phyloP scores from a whole-genome alignment of 768 basidiomycete genomes.

The Chalciporus pseudorubinellus region DNA sequence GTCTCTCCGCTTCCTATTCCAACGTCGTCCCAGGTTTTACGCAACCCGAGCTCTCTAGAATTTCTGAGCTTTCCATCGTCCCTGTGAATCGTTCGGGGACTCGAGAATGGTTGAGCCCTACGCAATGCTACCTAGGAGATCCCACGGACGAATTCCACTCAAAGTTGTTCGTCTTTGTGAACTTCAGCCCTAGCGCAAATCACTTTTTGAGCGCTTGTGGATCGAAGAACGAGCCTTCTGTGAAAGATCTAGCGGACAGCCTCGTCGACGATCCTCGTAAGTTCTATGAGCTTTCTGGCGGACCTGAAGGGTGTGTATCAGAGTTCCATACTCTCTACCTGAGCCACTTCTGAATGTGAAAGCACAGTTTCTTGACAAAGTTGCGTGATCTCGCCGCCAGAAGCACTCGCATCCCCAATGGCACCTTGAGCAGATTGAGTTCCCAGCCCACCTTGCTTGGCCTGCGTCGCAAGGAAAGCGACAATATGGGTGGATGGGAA shows the following conservation, averaged over 20 bases:
- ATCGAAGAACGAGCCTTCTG: conserved; percentile 77
- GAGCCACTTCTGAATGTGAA: not conserved
- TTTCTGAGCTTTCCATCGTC: conserved; percentile 61
- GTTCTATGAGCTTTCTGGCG: conserved; percentile 67
- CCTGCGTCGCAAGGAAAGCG: conserved; percentile 48
- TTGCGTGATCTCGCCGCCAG: conserved; percentile 81
- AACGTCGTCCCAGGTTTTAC: conserved; percentile 48
- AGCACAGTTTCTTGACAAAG: conserved; percentile 67
- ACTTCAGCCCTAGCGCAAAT: conserved; percentile 79
- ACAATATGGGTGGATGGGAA: conserved; percentile 62
- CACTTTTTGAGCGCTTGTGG: conserved; percentile 81
- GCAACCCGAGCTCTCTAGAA: conserved; percentile 44
- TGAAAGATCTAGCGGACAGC: conserved; percentile 71
- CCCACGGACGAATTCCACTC: conserved; percentile 61
- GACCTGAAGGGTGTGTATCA: conserved; percentile 54
- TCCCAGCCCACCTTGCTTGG: conserved; percentile 68
- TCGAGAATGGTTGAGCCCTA: conserved; percentile 49
- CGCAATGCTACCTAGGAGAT: conserved; percentile 63
- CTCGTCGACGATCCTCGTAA: conserved; percentile 60
- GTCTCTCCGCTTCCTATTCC: not conserved
- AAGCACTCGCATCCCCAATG: conserved; percentile 45
- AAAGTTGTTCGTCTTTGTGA: conserved; percentile 80
- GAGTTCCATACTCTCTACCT: not conserved
- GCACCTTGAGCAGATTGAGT: conserved; percentile 57
- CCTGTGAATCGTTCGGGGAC: conserved; percentile 42